Percentiles rank a stretch among this genome's conserved stretches.
These are phyloP conservation scores for Lentinula boryana DNA, from an alignment of 768 basidiomycete genomes.

Conservation along the genomic window DNA sequence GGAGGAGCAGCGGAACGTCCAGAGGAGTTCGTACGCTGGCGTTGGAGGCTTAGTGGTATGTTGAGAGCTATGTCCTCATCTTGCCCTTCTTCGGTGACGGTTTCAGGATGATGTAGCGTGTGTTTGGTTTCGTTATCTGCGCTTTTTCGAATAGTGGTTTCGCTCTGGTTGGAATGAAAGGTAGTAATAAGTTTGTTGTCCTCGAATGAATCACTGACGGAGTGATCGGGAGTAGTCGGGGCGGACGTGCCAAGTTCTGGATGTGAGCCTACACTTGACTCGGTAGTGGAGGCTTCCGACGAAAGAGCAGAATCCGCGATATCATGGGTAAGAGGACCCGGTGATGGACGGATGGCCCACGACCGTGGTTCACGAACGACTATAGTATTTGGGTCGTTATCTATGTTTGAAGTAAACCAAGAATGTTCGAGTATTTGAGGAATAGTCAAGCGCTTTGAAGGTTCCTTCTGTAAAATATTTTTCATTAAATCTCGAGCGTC, in stretches of 20 bases:
- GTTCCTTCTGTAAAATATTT: slow-evolving; percentile 72
- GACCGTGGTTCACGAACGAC: slow-evolving; percentile 6
- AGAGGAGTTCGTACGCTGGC: slow-evolving; percentile 18
- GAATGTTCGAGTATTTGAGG: slow-evolving; percentile 79
- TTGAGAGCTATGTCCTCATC: slow-evolving; percentile 16
- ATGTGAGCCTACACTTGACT: slow-evolving; percentile 32
- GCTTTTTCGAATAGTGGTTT: slow-evolving; percentile 51
- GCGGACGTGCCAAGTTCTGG: slow-evolving; percentile 36
- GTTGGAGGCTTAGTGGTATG: slow-evolving; percentile 21
- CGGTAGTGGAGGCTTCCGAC: slow-evolving; percentile 45
- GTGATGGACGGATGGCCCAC: background rate
- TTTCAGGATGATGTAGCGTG: slow-evolving; percentile 37
- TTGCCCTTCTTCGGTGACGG: slow-evolving; percentile 48
- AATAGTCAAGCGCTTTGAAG: slow-evolving; percentile 69
- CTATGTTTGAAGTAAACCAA: slow-evolving; percentile 61
- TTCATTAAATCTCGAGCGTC: slow-evolving; percentile 84
- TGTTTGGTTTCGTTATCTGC: slow-evolving; percentile 26
- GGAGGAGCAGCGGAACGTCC: slow-evolving; percentile 41
- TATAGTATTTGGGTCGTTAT: background rate
- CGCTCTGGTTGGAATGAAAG: slow-evolving; percentile 49
- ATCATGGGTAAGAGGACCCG: slow-evolving; percentile 6
- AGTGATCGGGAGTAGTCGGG: slow-evolving; percentile 54
- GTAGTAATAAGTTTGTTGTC: slow-evolving; percentile 18
- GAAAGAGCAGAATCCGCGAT: slow-evolving; percentile 31
- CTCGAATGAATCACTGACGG: slow-evolving; percentile 36